phyloP scores from a whole-genome alignment of 129 eudicot genomes.

The Lactuca saligna region DNA sequence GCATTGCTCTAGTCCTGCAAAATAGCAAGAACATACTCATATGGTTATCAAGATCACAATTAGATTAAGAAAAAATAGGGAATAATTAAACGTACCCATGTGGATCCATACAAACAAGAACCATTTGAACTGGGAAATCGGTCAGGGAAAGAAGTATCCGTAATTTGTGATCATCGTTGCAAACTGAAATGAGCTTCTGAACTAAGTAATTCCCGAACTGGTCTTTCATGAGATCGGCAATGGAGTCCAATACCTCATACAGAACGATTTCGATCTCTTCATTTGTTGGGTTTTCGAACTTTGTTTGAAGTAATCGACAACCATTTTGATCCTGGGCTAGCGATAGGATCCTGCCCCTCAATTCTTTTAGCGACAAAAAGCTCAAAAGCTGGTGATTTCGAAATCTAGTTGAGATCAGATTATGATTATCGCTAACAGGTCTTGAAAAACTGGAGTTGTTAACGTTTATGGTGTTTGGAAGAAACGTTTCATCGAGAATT shows the following conservation, averaged over 20 bases:
- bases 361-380: conserved; percentile 30
- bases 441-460: conserved; percentile 18
- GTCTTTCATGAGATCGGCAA: conserved; percentile 53
- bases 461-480: neutral
- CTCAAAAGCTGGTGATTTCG: conserved; percentile 16
- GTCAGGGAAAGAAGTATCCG: conserved; percentile 49
- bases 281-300: conserved; percentile 41
- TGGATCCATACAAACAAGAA: conserved; percentile 44
- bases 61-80: neutral
- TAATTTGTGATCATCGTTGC: conserved; percentile 67
- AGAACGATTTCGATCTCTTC: conserved; percentile 54
- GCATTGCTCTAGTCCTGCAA: conserved; percentile 59
- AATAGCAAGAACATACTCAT: neutral
- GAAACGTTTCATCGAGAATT: conserved; percentile 7
- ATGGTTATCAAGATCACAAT: conserved; percentile 5
- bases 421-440: conserved; percentile 9
- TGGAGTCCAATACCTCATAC: conserved; percentile 41
- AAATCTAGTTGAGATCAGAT: conserved; percentile 11
- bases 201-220: conserved; percentile 57
- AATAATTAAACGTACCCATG: conserved; percentile 55
- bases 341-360: conserved; percentile 43
- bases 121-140: conserved; percentile 38
- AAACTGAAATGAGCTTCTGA: conserved; percentile 54
- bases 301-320: conserved; percentile 39
- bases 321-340: conserved; percentile 57